Percentiles rank a stretch among this genome's conserved stretches.
phyloP scores from a whole-genome alignment of 2,329 filamentous ascomycete genomes.

The Venturia carpophila region DNA sequence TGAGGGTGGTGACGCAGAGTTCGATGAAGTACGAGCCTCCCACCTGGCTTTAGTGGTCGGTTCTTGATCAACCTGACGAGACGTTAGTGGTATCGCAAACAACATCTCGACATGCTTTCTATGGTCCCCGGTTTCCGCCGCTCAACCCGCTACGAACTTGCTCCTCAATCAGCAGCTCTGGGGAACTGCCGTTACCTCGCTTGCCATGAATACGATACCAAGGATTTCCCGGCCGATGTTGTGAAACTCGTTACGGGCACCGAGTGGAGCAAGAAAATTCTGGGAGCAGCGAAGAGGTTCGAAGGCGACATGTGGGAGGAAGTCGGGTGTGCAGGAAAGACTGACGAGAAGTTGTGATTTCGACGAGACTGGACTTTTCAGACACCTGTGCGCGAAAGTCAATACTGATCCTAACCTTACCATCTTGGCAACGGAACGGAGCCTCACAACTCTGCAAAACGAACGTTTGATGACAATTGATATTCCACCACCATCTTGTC shows the following conservation, averaged over 20 bases:
- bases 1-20: conserved; percentile 23
- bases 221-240: conserved; percentile 22
- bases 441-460: too few relatives aligned
- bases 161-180: conserved; percentile 17
- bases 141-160: conserved; percentile 23
- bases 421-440: too few relatives aligned
- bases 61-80: background rate
- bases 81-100: conserved; percentile 24
- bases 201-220: conserved; percentile 24
- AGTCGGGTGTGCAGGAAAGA: conserved; percentile 9
- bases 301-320: conserved; percentile 22
- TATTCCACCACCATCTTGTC: too few relatives aligned
- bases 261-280: conserved; percentile 25
- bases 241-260: conserved; percentile 21
- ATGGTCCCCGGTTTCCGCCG: conserved; percentile 23
- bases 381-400: background rate
- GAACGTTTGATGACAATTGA: too few relatives aligned
- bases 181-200: conserved; percentile 21
- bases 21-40: conserved; percentile 21
- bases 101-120: conserved; percentile 20
- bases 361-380: too few relatives aligned
- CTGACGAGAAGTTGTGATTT: conserved; percentile 17
- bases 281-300: conserved; percentile 21
- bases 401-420: too few relatives aligned
- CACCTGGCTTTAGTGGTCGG: background rate